Evolutionary conservation across 352 stramenopile genomes (phyloP), one percentile per base, ranked within the genome.

Genomic region (Nothophytophthora sp.): DNA sequence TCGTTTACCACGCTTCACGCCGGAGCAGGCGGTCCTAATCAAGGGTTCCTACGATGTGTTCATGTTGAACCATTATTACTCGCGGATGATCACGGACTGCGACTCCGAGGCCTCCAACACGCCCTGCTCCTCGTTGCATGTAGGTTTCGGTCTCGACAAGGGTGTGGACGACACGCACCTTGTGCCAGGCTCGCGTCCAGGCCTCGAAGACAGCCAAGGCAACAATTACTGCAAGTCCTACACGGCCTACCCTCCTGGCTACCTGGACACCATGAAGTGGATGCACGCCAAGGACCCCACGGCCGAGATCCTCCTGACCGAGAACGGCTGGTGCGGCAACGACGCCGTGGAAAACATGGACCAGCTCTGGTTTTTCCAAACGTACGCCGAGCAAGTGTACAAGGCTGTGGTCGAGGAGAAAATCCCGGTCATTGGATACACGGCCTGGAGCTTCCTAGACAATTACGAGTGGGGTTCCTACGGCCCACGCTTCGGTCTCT

Each of bases 401-500:
- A 54, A 60, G 33, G 56, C 56, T 2, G 43, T 64, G 2, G 42
- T 60, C 23, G 56, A 60, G 32, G 49, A 55, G 24, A 51, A 65
- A 29, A 50, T 65, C 32, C 56, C 49, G 24, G 49, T 98, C 18
- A 69, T 78, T 41, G 90, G 86, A 2, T 98, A 98, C 63, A 98
- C 93, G 68, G 87, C 82, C 4, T 98, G 93, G 91, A 89, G 67
- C 39, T 67, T 98, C n/a, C 61, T 98, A 48, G 92, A 98, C 65
- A 98, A 98, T 50, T 98, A 96, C 63, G 92, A 98, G 62, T 98
- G 95, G 95, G 70, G 90, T 3, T 81, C 67, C 22, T 85, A 73
- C 50, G 57, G 67, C 30, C 66, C 71, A 32, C 71, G 71, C 29
- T 83, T 73, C 51, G 67, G 67, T 0, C 56, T 77, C 19, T 71